Evolutionary conservation across 2,329 filamentous ascomycete species (phyloP), one percentile per base, ranked within the genome.

Genomic region (Colletotrichum cuscutae): DNA sequence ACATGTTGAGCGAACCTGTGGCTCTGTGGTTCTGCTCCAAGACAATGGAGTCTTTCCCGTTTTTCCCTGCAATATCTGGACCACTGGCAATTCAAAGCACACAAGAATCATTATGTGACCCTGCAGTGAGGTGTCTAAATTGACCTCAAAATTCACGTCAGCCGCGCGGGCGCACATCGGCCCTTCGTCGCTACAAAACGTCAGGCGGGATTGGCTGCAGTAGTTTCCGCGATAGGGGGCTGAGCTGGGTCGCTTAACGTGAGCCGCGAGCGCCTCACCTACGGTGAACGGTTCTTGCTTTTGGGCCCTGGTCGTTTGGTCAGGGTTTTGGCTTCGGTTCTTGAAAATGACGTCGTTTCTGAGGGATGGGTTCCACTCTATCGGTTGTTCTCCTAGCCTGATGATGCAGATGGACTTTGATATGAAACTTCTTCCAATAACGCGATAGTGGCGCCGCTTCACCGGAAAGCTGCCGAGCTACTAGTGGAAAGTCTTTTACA

Each of bases 101-200:
- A 11, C 15, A 57, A 19, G 60, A 72, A 72, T 56, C 66, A 65
- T 70, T 60, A 70, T 65, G 66, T 70, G 70, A 72, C 54, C 19
- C 11, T n/a, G 70, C 65, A 56, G 35, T 60, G 30, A 70, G 46
- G 30, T 65, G 66, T 56, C 60, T 72, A 70, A 61, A 70, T 28
- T 32, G 30, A 70, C 66, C 35, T 65, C 65, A 26, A 5, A 30
- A 63, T 9, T 37, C 35, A 32, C 61, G 49, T 15, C 15, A 63
- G n/a, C 13, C 19, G 19, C 37, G 19, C 22, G 35, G 49, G 56
- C 28, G 7, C 37, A 49, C 56, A 1, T 65, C 70, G 60, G 66
- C 60, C 49, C 28, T 42, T 70, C 32, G n/a, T 28, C 19, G 11
- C 15, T 22, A 13, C n/a, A n/a, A 52, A n/a, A 22, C 42, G n/a